A percentile compares a stretch with the other conserved stretches of the same genome.
These are phyloP conservation scores for Globisporangium mamillatum DNA, from an alignment of 352 stramenopile species.

Conservation along the genomic window DNA sequence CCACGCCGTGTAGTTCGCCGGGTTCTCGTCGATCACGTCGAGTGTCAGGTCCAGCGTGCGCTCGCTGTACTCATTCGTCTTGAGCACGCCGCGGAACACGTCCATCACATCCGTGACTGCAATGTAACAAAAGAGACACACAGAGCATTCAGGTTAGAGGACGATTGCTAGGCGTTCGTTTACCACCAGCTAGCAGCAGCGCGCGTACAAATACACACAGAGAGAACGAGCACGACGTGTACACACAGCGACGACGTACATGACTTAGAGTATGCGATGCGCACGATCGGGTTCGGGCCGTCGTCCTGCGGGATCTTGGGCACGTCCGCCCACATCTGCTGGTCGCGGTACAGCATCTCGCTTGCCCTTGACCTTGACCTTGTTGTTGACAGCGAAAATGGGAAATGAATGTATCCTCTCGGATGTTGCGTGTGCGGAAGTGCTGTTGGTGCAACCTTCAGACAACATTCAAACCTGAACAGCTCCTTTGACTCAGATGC, in stretches of 20 bases:
- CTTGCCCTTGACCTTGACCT: neutral
- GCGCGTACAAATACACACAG: neutral
- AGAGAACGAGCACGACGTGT: neutral
- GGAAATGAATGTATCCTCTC: neutral
- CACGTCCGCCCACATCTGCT: slow-evolving; percentile 78
- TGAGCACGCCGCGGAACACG: slow-evolving; percentile 93
- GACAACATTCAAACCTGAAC: neutral
- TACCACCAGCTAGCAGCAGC: neutral
- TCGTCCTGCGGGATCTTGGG: slow-evolving; percentile 82
- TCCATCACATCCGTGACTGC: slow-evolving; percentile 89
- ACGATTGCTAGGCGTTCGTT: neutral
- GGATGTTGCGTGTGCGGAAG: neutral
- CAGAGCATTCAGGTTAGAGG: neutral
- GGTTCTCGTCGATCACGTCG: slow-evolving; percentile 93
- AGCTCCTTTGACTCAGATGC: neutral
- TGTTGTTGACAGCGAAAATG: neutral
- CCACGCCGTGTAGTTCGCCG: slow-evolving; percentile 99
- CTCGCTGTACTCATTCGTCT: slow-evolving; percentile 87
- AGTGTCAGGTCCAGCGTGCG: slow-evolving; percentile 91
- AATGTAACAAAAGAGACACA: neutral
- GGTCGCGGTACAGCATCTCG: slow-evolving; percentile 57
- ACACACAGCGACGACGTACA: slow-evolving; percentile 41
- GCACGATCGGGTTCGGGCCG: slow-evolving; percentile 71
- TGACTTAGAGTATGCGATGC: slow-evolving; percentile 67
- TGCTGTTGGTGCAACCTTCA: slow-evolving; percentile 5